Conservation (phyloP, 2,329 filamentous ascomycete species). For the Penicillium oxalicum region DNA sequence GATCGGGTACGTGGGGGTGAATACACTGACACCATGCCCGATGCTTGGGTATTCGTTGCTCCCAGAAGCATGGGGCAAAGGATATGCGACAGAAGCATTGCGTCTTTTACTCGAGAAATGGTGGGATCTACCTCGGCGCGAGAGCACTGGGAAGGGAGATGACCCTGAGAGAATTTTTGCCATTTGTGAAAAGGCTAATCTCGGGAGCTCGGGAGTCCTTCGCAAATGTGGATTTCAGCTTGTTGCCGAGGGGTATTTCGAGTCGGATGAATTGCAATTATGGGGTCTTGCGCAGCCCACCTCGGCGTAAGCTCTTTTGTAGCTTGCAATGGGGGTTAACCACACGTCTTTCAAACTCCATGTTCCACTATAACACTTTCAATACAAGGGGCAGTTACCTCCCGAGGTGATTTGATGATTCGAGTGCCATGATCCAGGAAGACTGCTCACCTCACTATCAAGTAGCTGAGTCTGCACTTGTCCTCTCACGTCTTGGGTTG, state of each 20-base stretch:
- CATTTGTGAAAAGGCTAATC: constrained; percentile 15
- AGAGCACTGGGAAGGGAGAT: neutral
- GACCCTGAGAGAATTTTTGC: constrained; percentile 17
- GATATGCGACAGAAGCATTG: constrained; percentile 25
- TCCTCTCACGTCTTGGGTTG: no score
- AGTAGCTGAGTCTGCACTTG: no score
- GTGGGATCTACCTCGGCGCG: constrained; percentile 18
- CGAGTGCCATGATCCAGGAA: no score
- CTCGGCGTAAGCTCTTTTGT: neutral
- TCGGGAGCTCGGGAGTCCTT: constrained; percentile 16
- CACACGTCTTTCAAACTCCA: no score
- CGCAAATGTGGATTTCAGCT: constrained; percentile 20
- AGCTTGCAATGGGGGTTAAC: no score
- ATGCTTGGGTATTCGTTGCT: constrained; percentile 24
- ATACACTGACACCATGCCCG: constrained; percentile 13
- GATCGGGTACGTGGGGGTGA: constrained; percentile 22
- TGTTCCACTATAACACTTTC: no score
- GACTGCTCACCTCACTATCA: no score
- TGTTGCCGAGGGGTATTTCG: constrained; percentile 6
- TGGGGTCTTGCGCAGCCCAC: constrained; percentile 9
- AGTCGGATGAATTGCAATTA: constrained; percentile 9
- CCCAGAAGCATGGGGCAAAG: constrained; percentile 22
- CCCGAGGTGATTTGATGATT: no score
- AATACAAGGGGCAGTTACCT: no score
- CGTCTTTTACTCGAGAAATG: constrained; percentile 19